Evolutionary conservation across 352 stramenopile species (phyloP), one percentile per base, ranked within the genome.

Genomic region (Globisporangium paddicum): DNA sequence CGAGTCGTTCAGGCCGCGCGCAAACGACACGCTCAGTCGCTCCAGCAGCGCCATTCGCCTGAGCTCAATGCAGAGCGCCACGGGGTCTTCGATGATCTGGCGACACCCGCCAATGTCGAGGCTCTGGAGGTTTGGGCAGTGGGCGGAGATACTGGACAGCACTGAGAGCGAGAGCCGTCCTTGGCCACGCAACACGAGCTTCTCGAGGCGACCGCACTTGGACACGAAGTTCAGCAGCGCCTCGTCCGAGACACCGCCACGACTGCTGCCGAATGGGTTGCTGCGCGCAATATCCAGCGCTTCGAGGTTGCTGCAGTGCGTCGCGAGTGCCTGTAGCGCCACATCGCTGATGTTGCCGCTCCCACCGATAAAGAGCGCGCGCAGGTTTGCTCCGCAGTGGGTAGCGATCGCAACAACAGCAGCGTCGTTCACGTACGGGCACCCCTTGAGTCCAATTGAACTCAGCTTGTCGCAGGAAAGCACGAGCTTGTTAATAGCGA

Each of bases 201-300:
- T 65, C 62, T 82, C 49, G 18, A 90, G 49, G 0, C 63, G 40
- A 0, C 49, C 50, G 46, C 80, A 90, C 34, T 75, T 76, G 50
- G 62, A 69, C 21, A 66, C 60, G 14, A 90, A 63, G 18, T 79
- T 67, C 26, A 67, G 62, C 19, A 90, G 52, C 14, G 65, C 72
- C 2, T 60, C 57, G 41, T 90, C 73, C 16, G 63, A 86, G 16
- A 90, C 68, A 0, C 77, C 74, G 21, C 74, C 70, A 18, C 74
- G 80, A 23, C 75, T 64, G 52, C 75, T 72, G 18, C 76, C 77
- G 55, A 88, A 90, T 1, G 77, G 80, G 58, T 88, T 90, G 56
- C 80, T 90, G 19, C 71, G 69, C 28, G 75, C 71, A 60, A 88
- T 79, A 21, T 87, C 77, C 9, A 90, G 53, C n/a, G 59, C 60